These are phyloP conservation scores for Keithomyces neogunnii DNA, from an alignment of 2,329 filamentous ascomycete genomes.

Conservation along the genomic window DNA sequence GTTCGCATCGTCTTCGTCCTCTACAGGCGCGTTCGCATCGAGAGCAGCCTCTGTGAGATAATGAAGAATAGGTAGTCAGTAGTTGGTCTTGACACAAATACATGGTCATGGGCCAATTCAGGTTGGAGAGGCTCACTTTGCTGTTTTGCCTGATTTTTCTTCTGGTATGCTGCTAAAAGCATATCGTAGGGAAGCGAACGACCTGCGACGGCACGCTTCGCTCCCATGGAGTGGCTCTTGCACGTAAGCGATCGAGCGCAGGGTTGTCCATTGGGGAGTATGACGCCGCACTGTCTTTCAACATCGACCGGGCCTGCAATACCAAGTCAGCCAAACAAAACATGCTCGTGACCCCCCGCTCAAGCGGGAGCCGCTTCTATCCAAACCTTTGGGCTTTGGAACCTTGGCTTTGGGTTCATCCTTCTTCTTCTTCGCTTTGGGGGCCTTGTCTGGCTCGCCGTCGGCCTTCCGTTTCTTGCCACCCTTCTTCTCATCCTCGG, in stretches of 20 bases:
- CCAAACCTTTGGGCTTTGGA: slow-evolving; percentile 69
- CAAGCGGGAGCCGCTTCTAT: not conserved
- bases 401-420: slow-evolving; percentile 79
- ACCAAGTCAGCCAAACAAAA: not conserved
- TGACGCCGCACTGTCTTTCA: slow-evolving; percentile 86
- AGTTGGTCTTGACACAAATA: not conserved
- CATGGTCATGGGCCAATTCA: not conserved
- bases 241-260: slow-evolving; percentile 86
- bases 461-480: slow-evolving; percentile 76
- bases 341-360: not conserved
- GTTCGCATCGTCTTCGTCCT: slow-evolving; percentile 76
- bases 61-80: slow-evolving; percentile 3
- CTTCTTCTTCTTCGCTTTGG: slow-evolving; percentile 91
- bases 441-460: slow-evolving; percentile 68
- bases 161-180: slow-evolving; percentile 79
- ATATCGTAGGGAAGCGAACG: slow-evolving; percentile 87
- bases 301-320: slow-evolving; percentile 73
- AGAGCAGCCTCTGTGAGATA: slow-evolving; percentile 69
- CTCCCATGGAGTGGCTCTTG: slow-evolving; percentile 93
- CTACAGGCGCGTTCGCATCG: slow-evolving; percentile 83
- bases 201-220: slow-evolving; percentile 81
- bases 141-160: slow-evolving; percentile 98
- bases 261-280: slow-evolving; percentile 73
- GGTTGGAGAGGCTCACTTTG: slow-evolving; percentile 58
- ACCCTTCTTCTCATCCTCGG: slow-evolving; percentile 50